Evolutionary conservation across 805 yeast genomes (phyloP).

Genomic region (Ogataea minuta): DNA sequence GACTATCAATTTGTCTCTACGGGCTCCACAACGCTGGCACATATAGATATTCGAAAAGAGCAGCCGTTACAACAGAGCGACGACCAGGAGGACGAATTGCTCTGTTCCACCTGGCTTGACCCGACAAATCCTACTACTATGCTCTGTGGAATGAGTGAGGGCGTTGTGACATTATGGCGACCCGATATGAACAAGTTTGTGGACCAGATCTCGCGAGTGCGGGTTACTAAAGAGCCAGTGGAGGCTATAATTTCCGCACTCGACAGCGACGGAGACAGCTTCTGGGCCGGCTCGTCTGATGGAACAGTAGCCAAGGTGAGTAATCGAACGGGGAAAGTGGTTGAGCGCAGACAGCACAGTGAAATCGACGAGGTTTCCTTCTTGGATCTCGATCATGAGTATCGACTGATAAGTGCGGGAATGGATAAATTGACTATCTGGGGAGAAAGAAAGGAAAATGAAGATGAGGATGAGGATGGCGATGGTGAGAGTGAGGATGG

Average conservation of each 20-base stretch:
- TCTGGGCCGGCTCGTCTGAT: conserved; percentile 80
- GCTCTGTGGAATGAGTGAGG: conserved; percentile 88
- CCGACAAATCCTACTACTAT: conserved; percentile 47
- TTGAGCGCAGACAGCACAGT: conserved; percentile 67
- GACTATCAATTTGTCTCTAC: conserved; percentile 75
- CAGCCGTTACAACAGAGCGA: conserved; percentile 64
- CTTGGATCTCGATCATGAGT: conserved; percentile 78
- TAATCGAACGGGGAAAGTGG: conserved; percentile 57
- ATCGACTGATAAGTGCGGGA: conserved; percentile 77
- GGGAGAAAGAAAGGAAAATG: conserved; percentile 39
- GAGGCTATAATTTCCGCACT: conserved; percentile 64
- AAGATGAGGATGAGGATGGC: too few species aligned
- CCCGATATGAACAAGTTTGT: conserved; percentile 61
- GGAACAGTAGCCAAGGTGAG: conserved; percentile 71
- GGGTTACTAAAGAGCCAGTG: conserved; percentile 59
- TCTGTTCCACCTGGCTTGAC: conserved; percentile 69
- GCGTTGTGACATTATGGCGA: conserved; percentile 84
- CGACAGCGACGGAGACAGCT: conserved; percentile 51
- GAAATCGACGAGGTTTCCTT: conserved; percentile 68
- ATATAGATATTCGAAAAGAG: conserved; percentile 69
- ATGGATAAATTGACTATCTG: conserved; percentile 81
- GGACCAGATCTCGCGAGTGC: conserved; percentile 80
- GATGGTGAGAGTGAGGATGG: conserved; percentile 32
- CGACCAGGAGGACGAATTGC: conserved; percentile 91
- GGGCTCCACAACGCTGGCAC: conserved; percentile 79